Percentiles rank a stretch among this genome's conserved stretches.
Evolutionary conservation across 1,139 yeast genomes (phyloP).

Genomic region (Meyerozyma carpophila): DNA sequence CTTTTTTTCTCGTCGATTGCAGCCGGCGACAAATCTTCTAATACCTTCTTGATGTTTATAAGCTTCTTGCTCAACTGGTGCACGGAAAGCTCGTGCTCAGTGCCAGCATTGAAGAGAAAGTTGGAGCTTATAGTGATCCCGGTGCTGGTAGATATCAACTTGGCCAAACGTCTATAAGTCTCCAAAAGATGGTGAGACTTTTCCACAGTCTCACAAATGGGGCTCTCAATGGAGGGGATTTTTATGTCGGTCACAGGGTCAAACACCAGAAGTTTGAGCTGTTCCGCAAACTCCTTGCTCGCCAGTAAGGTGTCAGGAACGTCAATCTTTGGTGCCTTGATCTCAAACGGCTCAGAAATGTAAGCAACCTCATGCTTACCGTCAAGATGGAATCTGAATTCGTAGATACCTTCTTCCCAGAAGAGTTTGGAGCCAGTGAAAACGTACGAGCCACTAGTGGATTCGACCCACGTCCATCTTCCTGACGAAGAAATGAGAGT

Average conservation of each 20-base stretch:
- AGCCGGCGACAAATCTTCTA: constrained; percentile 37
- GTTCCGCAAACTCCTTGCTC: constrained; percentile 23
- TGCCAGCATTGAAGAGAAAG: constrained; percentile 32
- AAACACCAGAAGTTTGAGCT: constrained; percentile 25
- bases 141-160: constrained; percentile 32
- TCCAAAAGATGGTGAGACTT: constrained; percentile 25
- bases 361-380: constrained; percentile 69
- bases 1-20: constrained; percentile 16
- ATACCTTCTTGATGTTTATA: constrained; percentile 35
- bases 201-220: constrained; percentile 23
- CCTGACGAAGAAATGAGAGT: constrained; percentile 65
- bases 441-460: constrained; percentile 42
- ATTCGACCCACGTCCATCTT: constrained; percentile 59
- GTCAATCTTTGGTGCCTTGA: constrained; percentile 38
- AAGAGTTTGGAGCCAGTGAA: constrained; percentile 49
- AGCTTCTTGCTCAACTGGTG: constrained; percentile 35
- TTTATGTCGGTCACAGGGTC: constrained; percentile 18
- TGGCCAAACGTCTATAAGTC: constrained; percentile 28
- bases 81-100: constrained; percentile 25
- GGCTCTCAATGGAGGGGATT: constrained; percentile 21
- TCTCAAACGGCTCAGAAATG: constrained; percentile 68
- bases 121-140: constrained; percentile 35
- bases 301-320: constrained; percentile 22
- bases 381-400: constrained; percentile 67
- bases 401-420: constrained; percentile 73